Percentiles rank a stretch among this genome's conserved stretches.
Conservation (phyloP, 345 rosid genomes). For the Sisymbrium irio region DNA sequence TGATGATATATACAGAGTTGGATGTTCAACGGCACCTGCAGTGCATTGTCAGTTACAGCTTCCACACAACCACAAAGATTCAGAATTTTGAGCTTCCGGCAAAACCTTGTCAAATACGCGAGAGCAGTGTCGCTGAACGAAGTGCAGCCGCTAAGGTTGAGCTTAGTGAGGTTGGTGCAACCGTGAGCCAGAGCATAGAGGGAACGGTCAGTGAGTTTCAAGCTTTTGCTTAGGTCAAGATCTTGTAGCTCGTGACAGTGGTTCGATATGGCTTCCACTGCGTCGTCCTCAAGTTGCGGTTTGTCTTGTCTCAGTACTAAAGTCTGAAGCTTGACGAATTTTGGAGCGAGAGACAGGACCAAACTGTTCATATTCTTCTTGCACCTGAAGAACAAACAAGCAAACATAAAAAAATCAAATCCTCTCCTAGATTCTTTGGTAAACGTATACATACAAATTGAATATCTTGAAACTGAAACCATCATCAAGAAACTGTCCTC, state of each 20-base stretch:
- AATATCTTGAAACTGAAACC: slow-evolving; percentile 1
- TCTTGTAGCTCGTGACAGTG: slow-evolving; percentile 77
- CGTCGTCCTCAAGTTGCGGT: slow-evolving; percentile 81
- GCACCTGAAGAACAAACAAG: slow-evolving; percentile 55
- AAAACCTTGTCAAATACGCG: slow-evolving; percentile 52
- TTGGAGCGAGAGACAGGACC: slow-evolving; percentile 81
- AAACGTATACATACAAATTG: background rate
- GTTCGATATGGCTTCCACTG: slow-evolving; percentile 70
- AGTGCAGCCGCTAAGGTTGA: slow-evolving; percentile 90
- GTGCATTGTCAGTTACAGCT: slow-evolving; percentile 74
- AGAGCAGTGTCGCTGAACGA: slow-evolving; percentile 67
- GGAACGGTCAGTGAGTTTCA: slow-evolving; percentile 71
- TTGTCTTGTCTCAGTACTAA: slow-evolving; percentile 79
- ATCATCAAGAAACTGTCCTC: background rate
- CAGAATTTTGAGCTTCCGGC: slow-evolving; percentile 58
- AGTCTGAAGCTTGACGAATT: slow-evolving; percentile 65
- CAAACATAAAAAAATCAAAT: background rate
- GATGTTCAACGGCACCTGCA: slow-evolving; percentile 52
- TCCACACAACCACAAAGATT: slow-evolving; percentile 96
- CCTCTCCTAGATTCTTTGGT: background rate
- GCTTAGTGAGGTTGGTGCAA: slow-evolving; percentile 71
- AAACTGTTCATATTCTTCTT: slow-evolving; percentile 74
- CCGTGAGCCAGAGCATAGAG: slow-evolving; percentile 75
- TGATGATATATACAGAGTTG: background rate
- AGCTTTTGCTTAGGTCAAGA: slow-evolving; percentile 95